phyloP scores from a whole-genome alignment of 1,284 basidiomycete genomes.

The Malassezia nana region DNA sequence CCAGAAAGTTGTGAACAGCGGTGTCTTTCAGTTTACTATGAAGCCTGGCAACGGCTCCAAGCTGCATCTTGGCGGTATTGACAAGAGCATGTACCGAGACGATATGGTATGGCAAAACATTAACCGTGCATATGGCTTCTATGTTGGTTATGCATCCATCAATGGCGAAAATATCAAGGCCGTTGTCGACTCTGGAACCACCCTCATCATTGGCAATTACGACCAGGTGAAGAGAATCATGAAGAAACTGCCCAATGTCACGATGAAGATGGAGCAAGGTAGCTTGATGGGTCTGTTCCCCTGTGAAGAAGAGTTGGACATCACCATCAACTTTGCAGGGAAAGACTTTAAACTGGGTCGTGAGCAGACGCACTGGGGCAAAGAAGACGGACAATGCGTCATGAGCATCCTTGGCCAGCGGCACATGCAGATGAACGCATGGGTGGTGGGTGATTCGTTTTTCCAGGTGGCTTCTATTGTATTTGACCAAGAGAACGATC shows the following conservation, averaged over 20 bases:
- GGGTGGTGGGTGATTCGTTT: slow-evolving; percentile 50
- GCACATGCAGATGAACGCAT: slow-evolving; percentile 41
- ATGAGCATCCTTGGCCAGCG: slow-evolving; percentile 40
- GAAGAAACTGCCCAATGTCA: slow-evolving; percentile 51
- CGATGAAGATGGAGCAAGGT: slow-evolving; percentile 8
- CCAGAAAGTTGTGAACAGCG: slow-evolving; percentile 25
- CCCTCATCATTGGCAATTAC: slow-evolving; percentile 49
- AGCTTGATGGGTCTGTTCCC: neutral
- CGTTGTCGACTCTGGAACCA: slow-evolving; percentile 56
- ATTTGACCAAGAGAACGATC: slow-evolving; percentile 49
- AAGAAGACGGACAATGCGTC: slow-evolving; percentile 30
- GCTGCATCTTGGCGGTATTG: slow-evolving; percentile 54
- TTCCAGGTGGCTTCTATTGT: slow-evolving; percentile 42
- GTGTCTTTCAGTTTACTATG: slow-evolving; percentile 54
- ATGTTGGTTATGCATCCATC: slow-evolving; percentile 33
- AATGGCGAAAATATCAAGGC: slow-evolving; percentile 48
- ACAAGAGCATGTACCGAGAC: slow-evolving; percentile 26
- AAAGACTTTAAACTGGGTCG: slow-evolving; percentile 24
- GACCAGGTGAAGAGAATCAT: slow-evolving; percentile 50
- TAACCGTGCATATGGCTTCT: slow-evolving; percentile 43
- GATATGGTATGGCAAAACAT: slow-evolving; percentile 50
- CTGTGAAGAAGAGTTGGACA: slow-evolving; percentile 1
- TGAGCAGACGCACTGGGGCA: slow-evolving; percentile 27
- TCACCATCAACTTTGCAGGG: slow-evolving; percentile 47
- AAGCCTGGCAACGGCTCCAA: slow-evolving; percentile 51